These are phyloP conservation scores for Blastocystis sp. DNA, from an alignment of 352 stramenopile genomes.

Conservation along the genomic window DNA sequence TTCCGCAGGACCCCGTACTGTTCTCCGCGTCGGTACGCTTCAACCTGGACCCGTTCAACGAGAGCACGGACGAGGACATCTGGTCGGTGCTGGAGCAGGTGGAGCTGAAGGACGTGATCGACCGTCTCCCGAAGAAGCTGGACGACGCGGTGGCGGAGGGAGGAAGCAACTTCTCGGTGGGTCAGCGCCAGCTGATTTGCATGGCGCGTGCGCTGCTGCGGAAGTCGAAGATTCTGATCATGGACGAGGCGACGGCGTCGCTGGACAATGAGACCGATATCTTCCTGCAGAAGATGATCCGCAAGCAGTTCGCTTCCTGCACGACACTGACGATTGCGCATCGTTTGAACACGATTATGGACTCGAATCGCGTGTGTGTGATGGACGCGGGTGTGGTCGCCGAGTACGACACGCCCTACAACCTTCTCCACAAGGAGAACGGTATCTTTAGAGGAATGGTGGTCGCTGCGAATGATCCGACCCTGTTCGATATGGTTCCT, in stretches of 20 bases:
- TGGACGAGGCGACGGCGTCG: conserved; percentile 77
- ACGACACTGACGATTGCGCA: conserved; percentile 90
- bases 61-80: conserved; percentile 69
- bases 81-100: conserved; percentile 70
- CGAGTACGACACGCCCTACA: conserved; percentile 70
- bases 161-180: conserved; percentile 67
- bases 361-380: conserved; percentile 85
- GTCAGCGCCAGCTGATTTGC: conserved; percentile 69
- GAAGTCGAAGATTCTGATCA: conserved; percentile 79
- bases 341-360: conserved; percentile 88
- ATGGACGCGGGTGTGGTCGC: conserved; percentile 81
- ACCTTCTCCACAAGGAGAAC: conserved; percentile 33
- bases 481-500: conserved; percentile 41
- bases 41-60: conserved; percentile 75
- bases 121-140: conserved; percentile 63
- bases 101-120: conserved; percentile 65
- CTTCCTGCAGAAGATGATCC: conserved; percentile 67
- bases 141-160: conserved; percentile 65
- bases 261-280: conserved; percentile 77
- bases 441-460: conserved; percentile 44
- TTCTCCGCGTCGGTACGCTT: conserved; percentile 79
- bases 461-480: conserved; percentile 1
- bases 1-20: conserved; percentile 82
- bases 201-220: conserved; percentile 70
- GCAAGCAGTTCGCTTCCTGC: conserved; percentile 63